These are phyloP conservation scores for Penicillium desertorum DNA, from an alignment of 495 filamentous ascomycete genomes.

Conservation along the genomic window DNA sequence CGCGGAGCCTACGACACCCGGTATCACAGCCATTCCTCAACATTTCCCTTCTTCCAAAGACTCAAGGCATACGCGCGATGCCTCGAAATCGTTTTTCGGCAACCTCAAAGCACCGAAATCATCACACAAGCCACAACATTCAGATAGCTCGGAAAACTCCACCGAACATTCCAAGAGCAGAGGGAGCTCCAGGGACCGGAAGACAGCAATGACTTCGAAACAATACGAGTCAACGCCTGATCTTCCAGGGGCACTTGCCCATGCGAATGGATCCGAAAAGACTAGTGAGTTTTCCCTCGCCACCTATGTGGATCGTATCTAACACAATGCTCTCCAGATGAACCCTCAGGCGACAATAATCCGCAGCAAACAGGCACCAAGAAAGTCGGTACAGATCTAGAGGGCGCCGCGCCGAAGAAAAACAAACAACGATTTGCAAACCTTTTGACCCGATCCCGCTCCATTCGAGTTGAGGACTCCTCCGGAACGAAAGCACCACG, in stretches of 20 bases:
- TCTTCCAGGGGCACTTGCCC: slow-evolving; percentile 34
- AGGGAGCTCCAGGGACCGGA: slow-evolving; percentile 46
- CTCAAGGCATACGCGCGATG: slow-evolving; percentile 52
- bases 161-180: slow-evolving; percentile 46
- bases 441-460: slow-evolving; percentile 66
- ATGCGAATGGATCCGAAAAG: slow-evolving; percentile 32
- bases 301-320: not conserved
- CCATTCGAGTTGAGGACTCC: slow-evolving; percentile 57
- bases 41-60: slow-evolving; percentile 52
- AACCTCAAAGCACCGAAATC: slow-evolving; percentile 57
- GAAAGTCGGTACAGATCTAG: slow-evolving; percentile 35
- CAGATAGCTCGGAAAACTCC: slow-evolving; percentile 42
- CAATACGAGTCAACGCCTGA: slow-evolving; percentile 47
- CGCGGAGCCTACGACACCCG: slow-evolving; percentile 43
- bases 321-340: slow-evolving; percentile 22
- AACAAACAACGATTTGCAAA: slow-evolving; percentile 53
- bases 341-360: slow-evolving; percentile 23
- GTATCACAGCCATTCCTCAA: slow-evolving; percentile 54
- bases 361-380: slow-evolving; percentile 25
- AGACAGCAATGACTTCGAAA: slow-evolving; percentile 32
- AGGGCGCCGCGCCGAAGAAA: slow-evolving; percentile 37
- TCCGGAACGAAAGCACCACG: slow-evolving; percentile 35
- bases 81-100: slow-evolving; percentile 57
- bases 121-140: slow-evolving; percentile 45
- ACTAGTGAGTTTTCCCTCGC: slow-evolving; percentile 26